Conservation (phyloP, 805 yeast species). For the Zygosaccharomyces bailii region DNA sequence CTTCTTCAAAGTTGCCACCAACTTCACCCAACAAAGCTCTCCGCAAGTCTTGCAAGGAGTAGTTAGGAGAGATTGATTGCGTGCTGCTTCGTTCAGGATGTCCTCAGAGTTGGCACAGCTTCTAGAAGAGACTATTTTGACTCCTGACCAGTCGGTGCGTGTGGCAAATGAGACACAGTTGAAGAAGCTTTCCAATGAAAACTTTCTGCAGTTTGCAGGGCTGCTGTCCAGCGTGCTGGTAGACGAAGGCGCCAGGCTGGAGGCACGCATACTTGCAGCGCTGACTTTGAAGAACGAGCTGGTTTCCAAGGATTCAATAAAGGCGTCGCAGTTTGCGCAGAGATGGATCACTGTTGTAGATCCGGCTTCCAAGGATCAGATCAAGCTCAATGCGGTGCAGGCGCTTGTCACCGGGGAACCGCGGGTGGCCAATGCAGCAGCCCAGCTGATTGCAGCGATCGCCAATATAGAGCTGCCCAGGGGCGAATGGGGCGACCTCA, state of each 20-base stretch:
- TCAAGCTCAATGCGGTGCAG: conserved; percentile 61
- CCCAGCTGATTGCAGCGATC: conserved; percentile 93
- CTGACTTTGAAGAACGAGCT: conserved; percentile 83
- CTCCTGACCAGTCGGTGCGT: conserved; percentile 63
- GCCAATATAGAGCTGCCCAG: conserved; percentile 94
- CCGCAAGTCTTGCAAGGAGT: background rate
- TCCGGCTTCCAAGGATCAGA: conserved; percentile 50
- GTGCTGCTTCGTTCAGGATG: conserved; percentile 10
- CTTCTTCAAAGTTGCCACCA: background rate
- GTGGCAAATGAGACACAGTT: conserved; percentile 76
- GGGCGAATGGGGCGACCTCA: conserved; percentile 83
- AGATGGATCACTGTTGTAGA: conserved; percentile 69
- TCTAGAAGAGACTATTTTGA: conserved; percentile 75
- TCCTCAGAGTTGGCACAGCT: conserved; percentile 57
- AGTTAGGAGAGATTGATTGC: background rate
- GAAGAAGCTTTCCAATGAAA: conserved; percentile 62
- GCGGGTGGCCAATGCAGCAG: conserved; percentile 84
- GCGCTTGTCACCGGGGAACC: conserved; percentile 61
- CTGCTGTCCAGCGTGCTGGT: conserved; percentile 69
- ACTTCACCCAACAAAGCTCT: background rate
- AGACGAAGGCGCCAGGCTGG: conserved; percentile 59
- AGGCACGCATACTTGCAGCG: conserved; percentile 90
- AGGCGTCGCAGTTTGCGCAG: conserved; percentile 55
- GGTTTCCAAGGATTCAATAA: conserved; percentile 71
- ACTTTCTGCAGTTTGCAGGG: conserved; percentile 71